phyloP scores from a whole-genome alignment of 345 rosid species.

The Gossypium turneri region DNA sequence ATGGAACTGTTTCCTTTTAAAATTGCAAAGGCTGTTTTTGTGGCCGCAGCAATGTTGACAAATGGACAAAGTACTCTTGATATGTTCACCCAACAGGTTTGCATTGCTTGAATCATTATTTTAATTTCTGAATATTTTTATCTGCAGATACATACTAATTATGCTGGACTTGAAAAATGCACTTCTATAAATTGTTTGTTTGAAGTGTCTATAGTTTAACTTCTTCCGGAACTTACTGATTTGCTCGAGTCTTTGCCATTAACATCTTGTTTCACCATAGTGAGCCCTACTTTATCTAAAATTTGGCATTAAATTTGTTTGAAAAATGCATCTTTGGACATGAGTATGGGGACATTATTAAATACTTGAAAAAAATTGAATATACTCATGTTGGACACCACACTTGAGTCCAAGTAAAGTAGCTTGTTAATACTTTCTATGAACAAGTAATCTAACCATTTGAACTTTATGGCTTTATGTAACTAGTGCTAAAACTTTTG shows the following conservation, averaged over 20 bases:
- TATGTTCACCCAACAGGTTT: slow-evolving; percentile 71
- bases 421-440: background rate
- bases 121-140: background rate
- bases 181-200: background rate
- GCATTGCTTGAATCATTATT: background rate
- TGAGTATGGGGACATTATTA: background rate
- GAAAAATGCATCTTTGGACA: background rate
- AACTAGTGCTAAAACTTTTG: slow-evolving; percentile 25
- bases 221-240: background rate
- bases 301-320: background rate
- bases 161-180: background rate
- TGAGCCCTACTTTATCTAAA: background rate
- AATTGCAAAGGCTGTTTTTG: slow-evolving; percentile 67
- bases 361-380: background rate
- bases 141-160: background rate
- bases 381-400: background rate
- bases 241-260: background rate
- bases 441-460: background rate
- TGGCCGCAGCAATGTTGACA: slow-evolving; percentile 80
- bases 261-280: slow-evolving; percentile 1
- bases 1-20: slow-evolving; percentile 81
- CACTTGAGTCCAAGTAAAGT: background rate
- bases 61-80: slow-evolving; percentile 75
- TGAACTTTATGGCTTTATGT: background rate
- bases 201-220: background rate